Percentiles rank a stretch among this genome's conserved stretches.
These are phyloP conservation scores for Suillus plorans DNA, from an alignment of 768 basidiomycete genomes.

Conservation along the genomic window DNA sequence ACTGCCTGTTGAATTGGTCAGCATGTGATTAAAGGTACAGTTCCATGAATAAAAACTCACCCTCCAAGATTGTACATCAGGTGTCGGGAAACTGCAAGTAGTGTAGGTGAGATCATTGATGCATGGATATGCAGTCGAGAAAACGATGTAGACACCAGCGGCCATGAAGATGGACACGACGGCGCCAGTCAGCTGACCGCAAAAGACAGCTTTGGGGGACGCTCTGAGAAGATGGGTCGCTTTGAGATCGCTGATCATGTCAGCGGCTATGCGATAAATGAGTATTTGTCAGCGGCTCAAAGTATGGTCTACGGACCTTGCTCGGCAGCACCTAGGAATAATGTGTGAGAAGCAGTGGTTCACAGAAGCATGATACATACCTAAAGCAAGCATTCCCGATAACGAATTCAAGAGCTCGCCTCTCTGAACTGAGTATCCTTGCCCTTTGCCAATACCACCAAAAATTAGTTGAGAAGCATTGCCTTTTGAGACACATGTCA, in stretches of 20 bases:
- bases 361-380: slow-evolving; percentile 6
- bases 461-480: slow-evolving; percentile 62
- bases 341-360: background rate
- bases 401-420: slow-evolving; percentile 21
- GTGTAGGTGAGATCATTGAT: slow-evolving; percentile 35
- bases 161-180: slow-evolving; percentile 61
- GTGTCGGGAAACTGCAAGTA: slow-evolving; percentile 22
- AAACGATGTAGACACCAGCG: slow-evolving; percentile 58
- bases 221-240: slow-evolving; percentile 68
- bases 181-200: slow-evolving; percentile 57
- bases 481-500: slow-evolving; percentile 18
- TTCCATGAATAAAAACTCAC: slow-evolving; percentile 7
- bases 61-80: slow-evolving; percentile 26
- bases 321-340: slow-evolving; percentile 19
- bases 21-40: background rate
- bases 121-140: slow-evolving; percentile 61
- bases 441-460: slow-evolving; percentile 56
- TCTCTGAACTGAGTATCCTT: slow-evolving; percentile 22
- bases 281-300: background rate
- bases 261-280: slow-evolving; percentile 35
- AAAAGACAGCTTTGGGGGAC: slow-evolving; percentile 62
- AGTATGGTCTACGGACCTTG: slow-evolving; percentile 16
- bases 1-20: slow-evolving; percentile 14
- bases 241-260: slow-evolving; percentile 70
- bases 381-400: slow-evolving; percentile 27